A percentile compares a stretch with the other conserved stretches of the same genome.
Conservation (phyloP, 2,329 filamentous ascomycete genomes). For the Aureobasidium subglaciale region DNA sequence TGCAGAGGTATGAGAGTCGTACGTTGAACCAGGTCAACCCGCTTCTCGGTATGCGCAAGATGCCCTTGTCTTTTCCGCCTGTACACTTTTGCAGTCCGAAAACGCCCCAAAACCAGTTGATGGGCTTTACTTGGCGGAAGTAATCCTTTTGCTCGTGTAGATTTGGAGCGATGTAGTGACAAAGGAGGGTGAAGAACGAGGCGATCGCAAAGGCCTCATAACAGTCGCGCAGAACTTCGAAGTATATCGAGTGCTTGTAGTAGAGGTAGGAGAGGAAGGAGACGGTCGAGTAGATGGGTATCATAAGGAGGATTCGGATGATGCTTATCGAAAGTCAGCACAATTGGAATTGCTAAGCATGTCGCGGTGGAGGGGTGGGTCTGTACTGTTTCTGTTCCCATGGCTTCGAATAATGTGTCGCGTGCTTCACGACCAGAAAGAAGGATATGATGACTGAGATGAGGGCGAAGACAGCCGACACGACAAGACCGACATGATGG, state of each 20-base stretch:
- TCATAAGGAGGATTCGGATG: constrained; percentile 82
- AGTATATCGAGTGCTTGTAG: constrained; percentile 75
- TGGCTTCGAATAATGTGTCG: constrained; percentile 53
- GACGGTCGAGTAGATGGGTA: constrained; percentile 71
- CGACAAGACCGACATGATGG: constrained; percentile 48
- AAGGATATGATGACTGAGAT: constrained; percentile 46
- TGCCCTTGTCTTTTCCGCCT: constrained; percentile 57
- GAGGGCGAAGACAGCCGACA: constrained; percentile 47
- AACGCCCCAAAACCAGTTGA: constrained; percentile 69
- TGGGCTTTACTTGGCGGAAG: constrained; percentile 61
- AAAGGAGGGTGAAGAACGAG: constrained; percentile 77
- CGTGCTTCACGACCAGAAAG: constrained; percentile 50
- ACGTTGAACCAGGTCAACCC: constrained; percentile 87
- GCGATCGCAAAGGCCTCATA: constrained; percentile 87
- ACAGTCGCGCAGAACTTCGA: constrained; percentile 71
- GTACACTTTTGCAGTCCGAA: constrained; percentile 64
- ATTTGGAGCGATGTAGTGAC: constrained; percentile 70
- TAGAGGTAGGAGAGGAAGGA: constrained; percentile 66
- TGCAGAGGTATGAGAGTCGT: constrained; percentile 18
- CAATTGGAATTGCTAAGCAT: neutral
- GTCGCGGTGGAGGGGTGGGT: constrained; percentile 18
- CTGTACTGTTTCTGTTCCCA: constrained; percentile 55
- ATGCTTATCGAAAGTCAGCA: constrained; percentile 50
- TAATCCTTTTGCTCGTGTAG: constrained; percentile 76
- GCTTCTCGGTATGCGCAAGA: constrained; percentile 67